Evolutionary conservation across 2,329 filamentous ascomycete genomes (phyloP), one percentile per base, ranked within the genome.

Genomic region (Penicillium sp.): DNA sequence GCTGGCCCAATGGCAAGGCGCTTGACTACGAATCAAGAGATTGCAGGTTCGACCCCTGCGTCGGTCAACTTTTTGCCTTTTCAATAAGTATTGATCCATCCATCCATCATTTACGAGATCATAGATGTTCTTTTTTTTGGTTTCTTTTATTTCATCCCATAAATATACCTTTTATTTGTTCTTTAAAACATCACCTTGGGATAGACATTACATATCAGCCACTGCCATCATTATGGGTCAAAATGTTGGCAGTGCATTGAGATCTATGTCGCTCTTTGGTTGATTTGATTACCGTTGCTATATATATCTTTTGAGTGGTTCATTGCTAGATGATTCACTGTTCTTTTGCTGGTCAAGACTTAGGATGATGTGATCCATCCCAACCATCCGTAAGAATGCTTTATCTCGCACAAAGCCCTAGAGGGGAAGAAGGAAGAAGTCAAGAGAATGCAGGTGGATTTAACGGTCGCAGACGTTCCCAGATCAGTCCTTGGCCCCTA

Each of bases 1-100:
- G 60, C 63, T 73, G 70, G 72, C 72, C 71, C 70, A 74, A 74
- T 74, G 72, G 73, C 67, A 75, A 75, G 72, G 73, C 72, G 73
- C 70, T 74, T 75, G 73, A 75, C 73, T 75, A 74, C 73, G 73
- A 72, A 75, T 75, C 72, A 74, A 73, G 70, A 75, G 72, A 74
- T 74, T 75, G 71, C 67, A 72, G 72, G 72, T 75, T 74, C 72
- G 71, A 75, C 42, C 59, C 66, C 66, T 67, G 65, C 66, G 66
- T 68, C 63, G 66, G 65, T 68, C 66, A 68, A 39, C 51, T 8
- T 51, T 44, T 39, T 33, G 38, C 38, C 44, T 25, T n/a, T 18
- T 33, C 32, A 23, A 3, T 3, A 23, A 23, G 20, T 2, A 23
- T 23, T 23, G 20, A 23, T 9, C 29, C 39, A 12, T 23, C 13